A percentile compares a stretch with the other conserved stretches of the same genome.
Evolutionary conservation across 1,284 basidiomycete genomes (phyloP).

Genomic region (Sanghuangporus weigelae): DNA sequence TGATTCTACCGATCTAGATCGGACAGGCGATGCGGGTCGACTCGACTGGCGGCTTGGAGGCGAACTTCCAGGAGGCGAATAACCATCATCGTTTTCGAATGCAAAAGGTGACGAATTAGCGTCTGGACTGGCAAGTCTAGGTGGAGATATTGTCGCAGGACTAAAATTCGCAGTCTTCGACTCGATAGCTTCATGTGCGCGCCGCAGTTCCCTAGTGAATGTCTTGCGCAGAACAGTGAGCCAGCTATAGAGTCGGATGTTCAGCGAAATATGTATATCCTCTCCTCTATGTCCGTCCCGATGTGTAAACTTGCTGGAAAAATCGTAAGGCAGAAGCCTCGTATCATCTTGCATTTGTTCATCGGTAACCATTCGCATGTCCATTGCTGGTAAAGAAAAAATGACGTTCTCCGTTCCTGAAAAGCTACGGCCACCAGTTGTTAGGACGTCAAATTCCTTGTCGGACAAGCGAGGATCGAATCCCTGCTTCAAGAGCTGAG

Average conservation of each 20-base stretch:
- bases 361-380: slow-evolving; percentile 70
- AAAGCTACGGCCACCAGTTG: slow-evolving; percentile 32
- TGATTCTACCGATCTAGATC: slow-evolving; percentile 2
- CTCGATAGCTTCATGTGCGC: slow-evolving; percentile 54
- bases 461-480: slow-evolving; percentile 26
- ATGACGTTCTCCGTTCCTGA: slow-evolving; percentile 64
- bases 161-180: slow-evolving; percentile 34
- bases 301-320: slow-evolving; percentile 63
- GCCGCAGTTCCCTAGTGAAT: slow-evolving; percentile 68
- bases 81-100: slow-evolving; percentile 3
- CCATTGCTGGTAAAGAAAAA: slow-evolving; percentile 73
- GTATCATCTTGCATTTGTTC: slow-evolving; percentile 39
- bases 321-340: slow-evolving; percentile 57
- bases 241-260: slow-evolving; percentile 77
- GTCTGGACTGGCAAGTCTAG: slow-evolving; percentile 20
- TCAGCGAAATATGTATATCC: slow-evolving; percentile 77
- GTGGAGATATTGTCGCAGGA: slow-evolving; percentile 26
- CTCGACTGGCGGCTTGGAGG: slow-evolving; percentile 6
- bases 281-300: slow-evolving; percentile 50
- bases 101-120: slow-evolving; percentile 6
- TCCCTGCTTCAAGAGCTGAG: slow-evolving; percentile 58
- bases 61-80: slow-evolving; percentile 7
- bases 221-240: slow-evolving; percentile 70
- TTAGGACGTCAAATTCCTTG: slow-evolving; percentile 14
- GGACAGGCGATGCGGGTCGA: slow-evolving; percentile 13